A percentile compares a stretch with the other conserved stretches of the same genome.
phyloP scores from a whole-genome alignment of 305 asterid species.

The Andrographis paniculata region DNA sequence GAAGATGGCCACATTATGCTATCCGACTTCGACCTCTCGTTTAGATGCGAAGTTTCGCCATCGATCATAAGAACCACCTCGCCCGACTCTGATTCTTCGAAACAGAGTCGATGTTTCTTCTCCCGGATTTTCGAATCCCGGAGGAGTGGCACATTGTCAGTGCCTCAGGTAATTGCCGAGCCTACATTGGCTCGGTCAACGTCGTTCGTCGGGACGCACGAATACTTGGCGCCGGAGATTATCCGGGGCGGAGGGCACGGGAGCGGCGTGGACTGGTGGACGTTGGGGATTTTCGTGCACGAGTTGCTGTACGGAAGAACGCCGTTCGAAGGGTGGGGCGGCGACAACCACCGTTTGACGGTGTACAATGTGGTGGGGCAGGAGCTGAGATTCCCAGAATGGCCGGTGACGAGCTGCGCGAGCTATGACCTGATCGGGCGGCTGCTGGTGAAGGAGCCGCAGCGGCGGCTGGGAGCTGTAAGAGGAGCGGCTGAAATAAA shows the following conservation, averaged over 20 bases:
- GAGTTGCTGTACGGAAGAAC: slow-evolving; percentile 81
- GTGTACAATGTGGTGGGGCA: slow-evolving; percentile 78
- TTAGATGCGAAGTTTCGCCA: slow-evolving; percentile 87
- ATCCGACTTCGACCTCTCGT: slow-evolving; percentile 90
- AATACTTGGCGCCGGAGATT: too few relatives aligned
- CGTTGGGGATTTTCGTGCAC: slow-evolving; percentile 73
- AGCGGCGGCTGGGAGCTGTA: slow-evolving; percentile 61
- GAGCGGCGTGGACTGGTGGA: slow-evolving; percentile 96
- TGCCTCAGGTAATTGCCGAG: slow-evolving; percentile 79
- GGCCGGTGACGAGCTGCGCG: slow-evolving; percentile 69
- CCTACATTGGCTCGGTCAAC: slow-evolving; percentile 85
- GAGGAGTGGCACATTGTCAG: too few relatives aligned
- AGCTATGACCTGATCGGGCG: slow-evolving; percentile 68
- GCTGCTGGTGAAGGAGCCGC: slow-evolving; percentile 78
- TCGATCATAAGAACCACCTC: slow-evolving; percentile 66
- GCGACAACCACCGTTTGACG: slow-evolving; percentile 83
- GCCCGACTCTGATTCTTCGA: slow-evolving; percentile 42
- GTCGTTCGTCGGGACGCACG: slow-evolving; percentile 90
- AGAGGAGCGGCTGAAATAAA: slow-evolving; percentile 86
- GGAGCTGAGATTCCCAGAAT: slow-evolving; percentile 63
- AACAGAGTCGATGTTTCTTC: slow-evolving; percentile 71
- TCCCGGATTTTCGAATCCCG: slow-evolving; percentile 57
- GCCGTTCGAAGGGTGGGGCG: slow-evolving; percentile 78
- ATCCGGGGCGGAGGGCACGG: slow-evolving; percentile 92
- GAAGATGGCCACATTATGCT: slow-evolving; percentile 99